phyloP scores from a whole-genome alignment of 1,284 basidiomycete species.

The Fistulinella cinereoalba region DNA sequence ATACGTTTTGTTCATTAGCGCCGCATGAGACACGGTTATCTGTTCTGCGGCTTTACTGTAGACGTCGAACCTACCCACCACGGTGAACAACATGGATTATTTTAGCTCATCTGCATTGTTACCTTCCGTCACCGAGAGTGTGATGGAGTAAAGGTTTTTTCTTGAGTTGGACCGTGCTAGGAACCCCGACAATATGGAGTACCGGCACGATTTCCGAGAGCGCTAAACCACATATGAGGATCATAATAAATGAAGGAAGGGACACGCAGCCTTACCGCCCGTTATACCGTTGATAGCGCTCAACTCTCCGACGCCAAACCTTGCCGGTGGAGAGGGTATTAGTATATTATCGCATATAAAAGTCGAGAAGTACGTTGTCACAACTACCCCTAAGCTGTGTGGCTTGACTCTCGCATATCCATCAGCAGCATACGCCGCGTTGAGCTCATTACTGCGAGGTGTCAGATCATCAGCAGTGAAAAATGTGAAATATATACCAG shows the following conservation, averaged over 20 bases:
- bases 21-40: conserved; percentile 70
- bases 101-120: neutral
- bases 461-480: conserved; percentile 1
- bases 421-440: conserved; percentile 90
- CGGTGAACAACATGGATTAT: conserved; percentile 2
- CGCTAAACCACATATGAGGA: conserved; percentile 39
- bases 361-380: conserved; percentile 75
- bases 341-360: conserved; percentile 1
- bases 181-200: conserved; percentile 88
- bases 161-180: conserved; percentile 72
- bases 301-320: conserved; percentile 90
- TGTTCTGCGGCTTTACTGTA: conserved; percentile 77
- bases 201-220: conserved; percentile 90
- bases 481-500: conserved; percentile 48
- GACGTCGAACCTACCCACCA: conserved; percentile 59
- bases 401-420: conserved; percentile 88
- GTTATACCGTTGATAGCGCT: conserved; percentile 82
- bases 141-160: conserved; percentile 75
- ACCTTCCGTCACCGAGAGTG: conserved; percentile 83
- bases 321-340: conserved; percentile 41
- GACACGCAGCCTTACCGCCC: conserved; percentile 43
- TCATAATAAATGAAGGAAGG: neutral
- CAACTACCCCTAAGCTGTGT: conserved; percentile 66
- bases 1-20: conserved; percentile 50
- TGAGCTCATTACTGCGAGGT: conserved; percentile 72